Base-by-base conservation (phyloP, 2,329 filamentous ascomycete genomes). In the Apiospora koreana region DNA sequence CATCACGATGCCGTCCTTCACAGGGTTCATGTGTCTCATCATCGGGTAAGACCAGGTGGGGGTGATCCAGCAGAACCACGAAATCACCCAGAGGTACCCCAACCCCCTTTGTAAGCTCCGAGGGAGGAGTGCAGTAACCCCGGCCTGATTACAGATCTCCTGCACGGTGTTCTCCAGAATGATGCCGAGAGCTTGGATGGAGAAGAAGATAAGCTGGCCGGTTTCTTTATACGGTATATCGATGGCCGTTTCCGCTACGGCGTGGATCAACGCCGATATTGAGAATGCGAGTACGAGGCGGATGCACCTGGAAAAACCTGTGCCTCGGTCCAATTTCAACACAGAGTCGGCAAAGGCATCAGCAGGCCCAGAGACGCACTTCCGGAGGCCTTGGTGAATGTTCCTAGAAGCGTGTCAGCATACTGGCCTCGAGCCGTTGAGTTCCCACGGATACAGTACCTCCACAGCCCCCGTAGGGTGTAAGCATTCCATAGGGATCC, bases 381-480 rank as follows among this genome's bases (percentile, higher is more conserved):
- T 31, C 2, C 66, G 66, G 16, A 68, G 66, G 21, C 66, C 66
- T 54, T 68, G 66, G 45, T 68, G 66, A 16, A 68, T 68, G 16
- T 68, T 48, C 10, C 66, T 68, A 68, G 21, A 46, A 31, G 4
- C 10, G 65, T 3, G 10, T 67, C 25, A 67, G 42, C 31, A 28
- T 14, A 35, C 1, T 28, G 18, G 14, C 2, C 23, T 31, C 42
- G 16, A 21, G 2, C 3, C 2, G 16, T 8, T 3, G 2, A 7
- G 65, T 7, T 2, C 3, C 21, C 23, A n/a, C 3, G 7, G 4
- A 3, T 1, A 23, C 9, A 21, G 18, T 68, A 68, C 66, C 66
- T 68, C 66, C 66, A 68, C 10, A 68, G 46, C 16, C 66, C 43
- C 18, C 66, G 66, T 8, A 68, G 31, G 35, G 31, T 68, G 66